phyloP scores from a whole-genome alignment of 73 alveolate genomes.

The Blepharisma japonicum region DNA sequence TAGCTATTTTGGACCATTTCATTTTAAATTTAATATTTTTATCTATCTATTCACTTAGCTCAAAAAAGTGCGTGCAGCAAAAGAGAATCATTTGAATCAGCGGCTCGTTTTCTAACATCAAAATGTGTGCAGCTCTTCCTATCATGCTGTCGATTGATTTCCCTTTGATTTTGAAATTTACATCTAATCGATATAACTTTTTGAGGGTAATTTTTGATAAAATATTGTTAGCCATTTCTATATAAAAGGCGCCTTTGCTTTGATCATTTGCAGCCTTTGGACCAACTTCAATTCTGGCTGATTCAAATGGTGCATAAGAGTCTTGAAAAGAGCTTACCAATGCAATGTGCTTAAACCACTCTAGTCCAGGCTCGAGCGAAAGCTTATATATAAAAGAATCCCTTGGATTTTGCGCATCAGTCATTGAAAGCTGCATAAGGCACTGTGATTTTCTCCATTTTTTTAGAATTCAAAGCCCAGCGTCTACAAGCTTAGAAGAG shows the following conservation, averaged over 20 bases:
- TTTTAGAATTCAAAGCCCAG: conserved; percentile 96
- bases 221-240: conserved; percentile 88
- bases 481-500: conserved; percentile 55
- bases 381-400: conserved; percentile 89
- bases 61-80: conserved; percentile 23
- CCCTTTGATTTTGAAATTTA: conserved; percentile 89
- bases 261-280: conserved; percentile 74
- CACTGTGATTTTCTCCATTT: conserved; percentile 91
- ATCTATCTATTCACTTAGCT: not conserved
- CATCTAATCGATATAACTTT: conserved; percentile 87
- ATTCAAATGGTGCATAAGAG: conserved; percentile 97
- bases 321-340: conserved; percentile 90
- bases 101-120: conserved; percentile 84
- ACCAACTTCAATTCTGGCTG: conserved; percentile 92
- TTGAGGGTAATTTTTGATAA: conserved; percentile 69
- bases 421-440: conserved; percentile 84
- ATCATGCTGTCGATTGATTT: conserved; percentile 92
- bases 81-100: conserved; percentile 36
- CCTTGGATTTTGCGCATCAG: conserved; percentile 83
- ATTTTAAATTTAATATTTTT: too few relatives aligned
- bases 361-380: conserved; percentile 69
- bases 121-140: conserved; percentile 98
- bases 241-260: conserved; percentile 67
- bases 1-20: too few relatives aligned
- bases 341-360: conserved; percentile 90